Evolutionary conservation across 768 basidiomycete species (phyloP), one percentile per base, ranked within the genome.

Genomic region (Pisolithus marmoratus): DNA sequence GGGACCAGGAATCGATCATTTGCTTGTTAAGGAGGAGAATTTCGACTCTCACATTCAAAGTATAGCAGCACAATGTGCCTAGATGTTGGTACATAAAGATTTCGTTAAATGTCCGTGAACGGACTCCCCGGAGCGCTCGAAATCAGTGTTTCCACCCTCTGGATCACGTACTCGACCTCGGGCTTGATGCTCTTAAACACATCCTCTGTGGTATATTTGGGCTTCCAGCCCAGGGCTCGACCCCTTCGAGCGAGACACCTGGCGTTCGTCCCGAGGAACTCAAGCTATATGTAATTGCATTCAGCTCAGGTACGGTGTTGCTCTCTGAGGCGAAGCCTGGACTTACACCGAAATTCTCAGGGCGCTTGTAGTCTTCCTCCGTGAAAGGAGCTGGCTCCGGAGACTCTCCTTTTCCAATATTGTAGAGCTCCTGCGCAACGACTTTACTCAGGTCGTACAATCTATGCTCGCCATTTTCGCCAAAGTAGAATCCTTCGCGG

Each of bases 181-280:
- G 15, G 51, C 48, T n/a, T 53, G 12, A 66, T 27, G 45, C 60
- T 57, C 26, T 49, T 53, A 34, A 58, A 40, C 26, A 66, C 8
- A 19, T 66, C 67, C 5, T 64, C 58, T 0, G 53, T 48, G 0
- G 70, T 70, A 49, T 74, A 17, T 40, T 59, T 70, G 5, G 67
- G 64, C 38, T 59, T 37, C 68, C 68, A 68, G 1, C 67, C 66
- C 27, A 68, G 49, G 0, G 51, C 53, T 19, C 60, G 58, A 17
- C 50, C 56, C 5, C 68, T 54, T 40, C 34, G 58, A 15, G 59
- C 59, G 24, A 26, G 54, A 3, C 54, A 55, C 41, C 38, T 54
- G 3, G 62, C 66, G 46, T 63, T 59, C 12, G 59, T 61, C 26
- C 64, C 68, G 1, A 63, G 46, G 6, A 41, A 51, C 2, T 5